Evolutionary conservation across 768 basidiomycete species (phyloP).

Genomic region (Austroboletus eburneus): DNA sequence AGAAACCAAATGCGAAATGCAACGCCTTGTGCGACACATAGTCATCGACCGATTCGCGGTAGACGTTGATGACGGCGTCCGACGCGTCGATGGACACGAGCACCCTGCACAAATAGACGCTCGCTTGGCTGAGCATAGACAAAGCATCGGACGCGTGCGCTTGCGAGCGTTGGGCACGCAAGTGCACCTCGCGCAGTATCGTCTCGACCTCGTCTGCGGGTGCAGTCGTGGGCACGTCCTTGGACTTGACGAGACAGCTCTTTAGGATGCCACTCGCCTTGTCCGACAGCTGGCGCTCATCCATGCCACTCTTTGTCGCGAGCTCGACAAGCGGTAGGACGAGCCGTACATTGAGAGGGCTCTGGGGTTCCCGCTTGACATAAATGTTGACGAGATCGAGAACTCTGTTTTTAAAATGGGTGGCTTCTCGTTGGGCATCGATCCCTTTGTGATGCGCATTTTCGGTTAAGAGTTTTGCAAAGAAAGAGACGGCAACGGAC

Average conservation of each 20-base stretch:
- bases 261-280: slow-evolving; percentile 82
- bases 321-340: slow-evolving; percentile 78
- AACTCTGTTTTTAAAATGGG: slow-evolving; percentile 94
- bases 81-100: slow-evolving; percentile 36
- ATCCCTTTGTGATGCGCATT: slow-evolving; percentile 37
- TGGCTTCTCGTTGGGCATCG: slow-evolving; percentile 80
- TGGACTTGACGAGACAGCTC: slow-evolving; percentile 67
- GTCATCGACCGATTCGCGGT: slow-evolving; percentile 65
- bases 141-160: slow-evolving; percentile 58
- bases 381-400: slow-evolving; percentile 92
- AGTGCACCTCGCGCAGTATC: slow-evolving; percentile 62
- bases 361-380: slow-evolving; percentile 74
- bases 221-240: slow-evolving; percentile 50
- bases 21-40: slow-evolving; percentile 82
- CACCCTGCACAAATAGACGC: slow-evolving; percentile 63
- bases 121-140: slow-evolving; percentile 62
- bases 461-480: too few relatives aligned
- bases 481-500: slow-evolving; percentile 34
- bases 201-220: slow-evolving; percentile 33
- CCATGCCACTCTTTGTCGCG: slow-evolving; percentile 56
- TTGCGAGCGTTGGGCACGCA: slow-evolving; percentile 64
- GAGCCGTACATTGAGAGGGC: slow-evolving; percentile 58
- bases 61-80: slow-evolving; percentile 47
- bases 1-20: slow-evolving; percentile 64
- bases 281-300: slow-evolving; percentile 86